Percentiles rank a stretch among this genome's conserved stretches.
Conservation (phyloP, 768 basidiomycete genomes). For the Cyclocybe aegerita region DNA sequence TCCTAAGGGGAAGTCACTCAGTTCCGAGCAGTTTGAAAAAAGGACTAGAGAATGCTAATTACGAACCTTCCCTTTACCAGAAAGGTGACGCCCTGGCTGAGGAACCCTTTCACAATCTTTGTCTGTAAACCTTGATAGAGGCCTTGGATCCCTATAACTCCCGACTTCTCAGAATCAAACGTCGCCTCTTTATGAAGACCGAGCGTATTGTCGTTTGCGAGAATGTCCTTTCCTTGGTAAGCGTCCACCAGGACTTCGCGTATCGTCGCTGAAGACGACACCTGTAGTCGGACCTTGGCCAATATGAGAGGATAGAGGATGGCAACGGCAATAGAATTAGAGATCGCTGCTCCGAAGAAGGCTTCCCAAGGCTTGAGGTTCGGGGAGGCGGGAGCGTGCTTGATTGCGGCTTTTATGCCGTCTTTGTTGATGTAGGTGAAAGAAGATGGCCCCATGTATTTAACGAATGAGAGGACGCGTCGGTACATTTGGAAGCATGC, state of each 20-base stretch:
- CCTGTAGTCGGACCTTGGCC: conserved; percentile 55
- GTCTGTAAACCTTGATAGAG: conserved; percentile 55
- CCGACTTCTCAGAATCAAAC: conserved; percentile 13
- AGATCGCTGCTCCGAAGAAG: conserved; percentile 56
- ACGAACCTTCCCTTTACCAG: conserved; percentile 54
- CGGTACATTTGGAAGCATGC: conserved; percentile 53
- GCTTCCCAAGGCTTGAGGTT: conserved; percentile 44
- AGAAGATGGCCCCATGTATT: conserved; percentile 11
- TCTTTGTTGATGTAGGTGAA: not conserved
- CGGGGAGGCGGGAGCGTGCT: conserved; percentile 5
- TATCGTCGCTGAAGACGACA: conserved; percentile 38
- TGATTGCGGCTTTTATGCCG: conserved; percentile 6
- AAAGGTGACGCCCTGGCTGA: conserved; percentile 59
- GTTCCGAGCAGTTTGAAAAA: no score
- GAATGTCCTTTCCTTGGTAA: conserved; percentile 24
- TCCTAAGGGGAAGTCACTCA: no score
- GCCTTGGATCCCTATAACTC: conserved; percentile 24
- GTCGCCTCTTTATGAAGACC: conserved; percentile 4
- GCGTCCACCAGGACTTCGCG: conserved; percentile 32
- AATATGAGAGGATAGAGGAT: conserved; percentile 60
- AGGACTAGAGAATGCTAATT: no score
- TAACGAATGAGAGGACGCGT: conserved; percentile 30
- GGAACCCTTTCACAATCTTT: conserved; percentile 52
- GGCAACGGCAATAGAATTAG: conserved; percentile 48
- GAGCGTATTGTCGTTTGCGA: conserved; percentile 2